Base-by-base conservation (phyloP, 768 basidiomycete species). In the Lenzites betulinus region DNA sequence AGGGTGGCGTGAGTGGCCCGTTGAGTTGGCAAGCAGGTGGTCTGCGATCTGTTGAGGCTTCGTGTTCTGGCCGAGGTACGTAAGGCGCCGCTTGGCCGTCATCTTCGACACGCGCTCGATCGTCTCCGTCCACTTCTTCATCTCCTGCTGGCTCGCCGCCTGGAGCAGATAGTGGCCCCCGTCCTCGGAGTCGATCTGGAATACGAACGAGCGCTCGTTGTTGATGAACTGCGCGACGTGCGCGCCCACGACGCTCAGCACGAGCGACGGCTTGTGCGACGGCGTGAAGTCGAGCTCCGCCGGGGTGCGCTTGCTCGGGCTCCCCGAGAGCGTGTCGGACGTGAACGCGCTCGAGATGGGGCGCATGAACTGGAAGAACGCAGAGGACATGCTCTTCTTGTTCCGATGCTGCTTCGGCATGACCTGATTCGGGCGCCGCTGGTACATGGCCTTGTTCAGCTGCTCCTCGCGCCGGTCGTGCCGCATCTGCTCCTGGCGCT, bases 321-420 rank as follows among this genome's bases (percentile, higher is more conserved):
- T 53, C 3, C 71, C 70, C n/a, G 78, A 76, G 18, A 79, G 73
- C 26, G 80, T 78, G 50, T 89, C 87, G 46, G 87, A 83, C 20
- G 85, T 85, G 68, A 93, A 93, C 1, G 92, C 92, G 61, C 85
- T 92, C 16, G 92, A 94, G 52, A 93, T 86, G 1, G 92, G 92
- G n/a, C 92, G 83, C 87, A 93, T 93, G 75, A 93, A 80, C 66
- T 86, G 88, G 75, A 93, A 81, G 73, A 93, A 89, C 5, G 89
- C 88, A 0, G 87, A 78, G 20, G 83, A 92, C 79, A 92, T 89
- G 77, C 90, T 92, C 75, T 92, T 90, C 81, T 93, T 93, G 74
- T 88, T 85, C n/a, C 90, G 81, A 62, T 91, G 89, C 57, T 88
- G 87, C 73, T 92, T 90, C 68, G 84, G 83, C 28, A 74, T 77